Evolutionary conservation across 2,329 filamentous ascomycete species (phyloP).

Genomic region (Colletotrichum musae): DNA sequence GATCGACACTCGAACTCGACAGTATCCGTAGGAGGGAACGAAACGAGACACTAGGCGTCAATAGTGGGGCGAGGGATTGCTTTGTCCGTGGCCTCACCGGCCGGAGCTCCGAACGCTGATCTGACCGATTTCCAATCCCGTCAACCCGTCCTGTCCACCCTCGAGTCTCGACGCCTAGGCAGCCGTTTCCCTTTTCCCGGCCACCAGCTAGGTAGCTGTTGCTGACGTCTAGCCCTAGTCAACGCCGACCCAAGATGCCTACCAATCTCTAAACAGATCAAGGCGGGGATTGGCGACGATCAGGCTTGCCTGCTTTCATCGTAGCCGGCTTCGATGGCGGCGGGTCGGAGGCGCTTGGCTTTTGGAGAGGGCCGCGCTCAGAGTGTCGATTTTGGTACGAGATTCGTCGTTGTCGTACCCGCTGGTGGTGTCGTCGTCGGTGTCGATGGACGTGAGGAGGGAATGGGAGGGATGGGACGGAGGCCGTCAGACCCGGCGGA

Average conservation of each 20-base stretch:
- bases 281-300: not conserved
- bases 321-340: not conserved
- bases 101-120: slow-evolving; percentile 35
- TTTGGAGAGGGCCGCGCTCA: slow-evolving; percentile 5
- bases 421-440: no score
- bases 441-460: not conserved
- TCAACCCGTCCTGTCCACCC: no score
- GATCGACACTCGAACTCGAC: not conserved
- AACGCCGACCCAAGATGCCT: not conserved
- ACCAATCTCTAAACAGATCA: not conserved
- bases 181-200: not conserved
- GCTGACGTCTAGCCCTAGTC: not conserved
- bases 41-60: slow-evolving; percentile 12
- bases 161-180: not conserved
- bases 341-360: not conserved
- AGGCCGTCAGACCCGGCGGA: slow-evolving; percentile 11
- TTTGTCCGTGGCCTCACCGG: slow-evolving; percentile 34
- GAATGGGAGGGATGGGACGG: not conserved
- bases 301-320: slow-evolving; percentile 7
- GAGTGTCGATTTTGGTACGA: not conserved
- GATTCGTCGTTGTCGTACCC: not conserved
- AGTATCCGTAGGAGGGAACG: no score
- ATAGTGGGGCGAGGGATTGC: slow-evolving; percentile 24
- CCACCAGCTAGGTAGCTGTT: not conserved
- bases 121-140: no score